phyloP scores from a whole-genome alignment of 2,329 filamentous ascomycete genomes.

The Anisogramma anomala region DNA sequence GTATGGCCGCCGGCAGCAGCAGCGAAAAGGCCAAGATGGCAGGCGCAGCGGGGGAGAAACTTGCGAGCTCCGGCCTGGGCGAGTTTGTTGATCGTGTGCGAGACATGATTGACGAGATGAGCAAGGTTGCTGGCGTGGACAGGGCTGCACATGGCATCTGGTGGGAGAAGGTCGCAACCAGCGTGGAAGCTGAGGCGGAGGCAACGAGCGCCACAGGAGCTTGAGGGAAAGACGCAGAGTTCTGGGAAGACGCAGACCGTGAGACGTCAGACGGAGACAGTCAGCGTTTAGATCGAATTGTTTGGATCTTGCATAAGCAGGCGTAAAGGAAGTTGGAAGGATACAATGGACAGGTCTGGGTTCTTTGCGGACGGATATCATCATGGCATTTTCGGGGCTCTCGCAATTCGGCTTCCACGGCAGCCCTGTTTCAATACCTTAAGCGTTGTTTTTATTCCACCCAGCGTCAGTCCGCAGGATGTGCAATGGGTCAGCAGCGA shows the following conservation, averaged over 20 bases:
- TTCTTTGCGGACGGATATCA: neutral
- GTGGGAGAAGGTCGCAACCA: constrained; percentile 57
- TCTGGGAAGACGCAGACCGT: neutral
- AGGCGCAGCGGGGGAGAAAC: constrained; percentile 55
- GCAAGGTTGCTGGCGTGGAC: constrained; percentile 54
- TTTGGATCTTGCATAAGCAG: neutral
- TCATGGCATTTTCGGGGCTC: neutral
- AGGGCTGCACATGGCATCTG: constrained; percentile 54
- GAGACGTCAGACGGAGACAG: neutral
- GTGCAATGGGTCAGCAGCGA: no score
- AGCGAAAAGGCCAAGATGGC: constrained; percentile 60
- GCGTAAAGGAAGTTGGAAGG: neutral
- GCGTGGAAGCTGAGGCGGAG: constrained; percentile 33
- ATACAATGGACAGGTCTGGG: neutral
- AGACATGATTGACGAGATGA: constrained; percentile 57
- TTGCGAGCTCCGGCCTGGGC: constrained; percentile 57
- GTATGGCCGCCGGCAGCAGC: constrained; percentile 53
- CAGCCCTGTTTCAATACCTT: no score
- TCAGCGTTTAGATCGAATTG: neutral
- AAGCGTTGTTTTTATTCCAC: no score
- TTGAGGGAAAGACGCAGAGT: neutral
- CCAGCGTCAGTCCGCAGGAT: no score
- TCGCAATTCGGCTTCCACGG: no score
- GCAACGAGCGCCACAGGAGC: neutral
- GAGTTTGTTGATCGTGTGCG: constrained; percentile 62